Base-by-base conservation (phyloP, 2,329 filamentous ascomycete genomes). In the Sphaerulina musiva region DNA sequence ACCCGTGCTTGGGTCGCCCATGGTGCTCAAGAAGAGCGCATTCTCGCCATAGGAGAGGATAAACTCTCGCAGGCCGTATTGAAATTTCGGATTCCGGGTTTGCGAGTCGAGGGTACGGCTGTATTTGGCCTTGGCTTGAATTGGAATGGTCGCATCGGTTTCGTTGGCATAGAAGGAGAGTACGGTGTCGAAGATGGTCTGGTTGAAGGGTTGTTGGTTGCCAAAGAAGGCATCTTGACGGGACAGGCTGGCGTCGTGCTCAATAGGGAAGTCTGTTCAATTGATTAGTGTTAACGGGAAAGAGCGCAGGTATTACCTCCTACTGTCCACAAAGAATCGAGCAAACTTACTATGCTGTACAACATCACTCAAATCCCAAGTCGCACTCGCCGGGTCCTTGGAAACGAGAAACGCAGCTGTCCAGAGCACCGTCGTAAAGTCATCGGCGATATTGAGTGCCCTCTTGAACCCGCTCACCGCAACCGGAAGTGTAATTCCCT, bases 11-110 rank as follows among this genome's bases (percentile, higher is more conserved):
- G 58, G 58, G 14, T 60, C 48, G 7, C 68, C 66, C 63, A 73
- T 68, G 2, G 66, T 63, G 31, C 62, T 64, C 32, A 72, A 53
- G 48, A 69, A 72, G 2, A 73, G 50, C 1, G 68, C 68, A 2
- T 68, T 69, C 59, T 73, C 70, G 42, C 67, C 69, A 51, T 70
- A 69, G n/a, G 61, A 64, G 26, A 71, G 59, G 26, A 71, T 52
- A 40, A 68, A 63, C 40, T 71, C 63, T 20, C 66, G 58, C 1
- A 62, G 57, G 9, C 64, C 65, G 46, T 66, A 71, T 1, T 60
- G 67, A 56, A 69, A 68, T 29, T 60, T 60, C 11, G 63, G 64
- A 55, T 70, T 67, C 45, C 57, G 54, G n/a, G 46, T 59, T 29
- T 51, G 55, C 40, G 64, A 61, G 12, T 63, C 60, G 29, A 56